These are phyloP conservation scores for Trichosporon sp. DNA, from an alignment of 1,284 basidiomycete genomes.

Conservation along the genomic window DNA sequence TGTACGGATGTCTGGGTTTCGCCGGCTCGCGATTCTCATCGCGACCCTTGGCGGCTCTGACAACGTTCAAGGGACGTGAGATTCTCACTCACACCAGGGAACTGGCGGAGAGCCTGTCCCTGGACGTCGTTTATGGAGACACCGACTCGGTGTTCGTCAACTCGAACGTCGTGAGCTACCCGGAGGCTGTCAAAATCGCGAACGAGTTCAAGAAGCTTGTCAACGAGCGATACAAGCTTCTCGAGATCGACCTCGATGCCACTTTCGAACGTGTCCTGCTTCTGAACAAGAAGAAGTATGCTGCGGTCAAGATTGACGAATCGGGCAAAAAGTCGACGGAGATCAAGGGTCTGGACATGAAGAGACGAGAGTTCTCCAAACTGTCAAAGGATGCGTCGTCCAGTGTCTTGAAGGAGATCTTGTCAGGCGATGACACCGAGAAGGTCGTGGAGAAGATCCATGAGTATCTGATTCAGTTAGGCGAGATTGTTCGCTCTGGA, in stretches of 20 bases:
- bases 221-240: slow-evolving; percentile 90
- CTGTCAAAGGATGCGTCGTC: slow-evolving; percentile 91
- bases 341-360: slow-evolving; percentile 99
- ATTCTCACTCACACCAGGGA: slow-evolving; percentile 93
- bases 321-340: slow-evolving; percentile 75
- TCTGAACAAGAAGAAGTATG: slow-evolving; percentile 99
- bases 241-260: slow-evolving; percentile 96
- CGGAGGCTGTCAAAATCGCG: slow-evolving; percentile 88
- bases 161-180: slow-evolving; percentile 85
- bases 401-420: slow-evolving; percentile 83
- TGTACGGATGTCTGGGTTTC: slow-evolving; percentile 99
- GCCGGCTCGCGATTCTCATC: slow-evolving; percentile 97
- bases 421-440: slow-evolving; percentile 90
- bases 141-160: slow-evolving; percentile 99
- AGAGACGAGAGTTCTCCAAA: slow-evolving; percentile 90
- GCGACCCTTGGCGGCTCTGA: slow-evolving; percentile 91
- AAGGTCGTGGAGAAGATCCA: slow-evolving; percentile 88
- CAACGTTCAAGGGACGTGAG: slow-evolving; percentile 97
- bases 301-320: slow-evolving; percentile 90
- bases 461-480: slow-evolving; percentile 78
- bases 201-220: slow-evolving; percentile 91
- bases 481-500: slow-evolving; percentile 74
- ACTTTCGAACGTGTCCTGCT: slow-evolving; percentile 91
- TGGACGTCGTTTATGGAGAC: slow-evolving; percentile 98
- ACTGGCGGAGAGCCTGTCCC: slow-evolving; percentile 82